phyloP scores from a whole-genome alignment of 2,329 filamentous ascomycete genomes.

The Colletotrichum sp. region DNA sequence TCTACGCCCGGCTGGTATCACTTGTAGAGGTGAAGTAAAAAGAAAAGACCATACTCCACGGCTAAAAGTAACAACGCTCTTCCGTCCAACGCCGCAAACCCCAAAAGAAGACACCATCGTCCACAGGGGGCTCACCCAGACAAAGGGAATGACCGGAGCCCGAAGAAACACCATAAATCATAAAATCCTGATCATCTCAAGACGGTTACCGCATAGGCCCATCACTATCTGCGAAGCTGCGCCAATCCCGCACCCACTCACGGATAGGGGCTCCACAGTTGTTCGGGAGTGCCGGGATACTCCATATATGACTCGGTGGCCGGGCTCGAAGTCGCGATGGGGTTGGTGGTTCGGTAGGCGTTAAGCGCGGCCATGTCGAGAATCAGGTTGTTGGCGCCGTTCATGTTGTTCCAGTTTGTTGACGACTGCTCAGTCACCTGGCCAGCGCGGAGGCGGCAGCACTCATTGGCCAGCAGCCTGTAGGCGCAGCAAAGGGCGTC shows the following conservation, averaged over 20 bases:
- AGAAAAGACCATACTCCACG: background rate
- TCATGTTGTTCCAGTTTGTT: background rate
- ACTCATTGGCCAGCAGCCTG: conserved; percentile 11
- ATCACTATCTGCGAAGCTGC: background rate
- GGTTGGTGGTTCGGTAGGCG: background rate
- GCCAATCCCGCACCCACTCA: background rate
- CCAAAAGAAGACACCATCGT: background rate
- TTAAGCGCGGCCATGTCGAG: conserved; percentile 8
- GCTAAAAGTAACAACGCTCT: background rate
- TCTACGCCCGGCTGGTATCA: background rate
- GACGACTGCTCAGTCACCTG: background rate
- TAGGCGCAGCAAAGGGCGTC: conserved; percentile 19
- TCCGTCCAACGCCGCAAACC: background rate
- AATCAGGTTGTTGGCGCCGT: background rate
- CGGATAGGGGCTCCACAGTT: conserved; percentile 5
- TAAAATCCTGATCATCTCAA: background rate
- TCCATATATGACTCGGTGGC: conserved; percentile 8
- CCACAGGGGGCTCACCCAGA: background rate
- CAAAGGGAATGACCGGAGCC: background rate
- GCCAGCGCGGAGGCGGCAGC: background rate
- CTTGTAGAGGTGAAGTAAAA: background rate
- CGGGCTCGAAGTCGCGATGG: background rate
- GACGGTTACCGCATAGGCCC: background rate
- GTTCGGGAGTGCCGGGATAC: conserved; percentile 11
- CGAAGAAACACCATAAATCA: background rate